Base-by-base conservation (phyloP, 306 rosid genomes). In the Malus sieversii region DNA sequence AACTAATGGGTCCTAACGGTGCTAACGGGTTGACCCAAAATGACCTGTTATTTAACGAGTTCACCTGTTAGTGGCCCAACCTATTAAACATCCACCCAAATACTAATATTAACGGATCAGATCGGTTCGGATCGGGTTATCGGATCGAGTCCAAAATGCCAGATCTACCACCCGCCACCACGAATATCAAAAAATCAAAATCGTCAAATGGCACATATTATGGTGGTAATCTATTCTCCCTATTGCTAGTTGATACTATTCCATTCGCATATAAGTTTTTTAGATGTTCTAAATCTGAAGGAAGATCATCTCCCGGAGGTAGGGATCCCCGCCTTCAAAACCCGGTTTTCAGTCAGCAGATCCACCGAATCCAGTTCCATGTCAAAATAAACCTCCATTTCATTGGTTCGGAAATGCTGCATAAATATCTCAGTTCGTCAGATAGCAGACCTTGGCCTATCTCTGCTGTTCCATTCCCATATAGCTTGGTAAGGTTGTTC, bases 401-500 rank as follows among this genome's bases (percentile, higher is more conserved):
- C 45, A 64, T 32, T 44, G 23, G 68, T 19, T 53, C 22, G 4
- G 48, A 33, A 64, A 71, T 20, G 51, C 65, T 55, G 58, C 63
- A 52, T 6, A 27, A 14, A 45, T 55, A 48, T 55, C 52, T 8
- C 27, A 33, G 22, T 65, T 61, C 55, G 13, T 66, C n/a, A 27
- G 0, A 32, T 20, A 67, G 72, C 63, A 77, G 63, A 46, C 53
- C 71, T 44, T 78, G 55, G 76, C 35, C 71, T 53, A 60, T 32
- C n/a, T 55, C 44, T 32, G 67, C 85, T 75, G 81, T 73, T 82
- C 96, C 92, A 92, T 78, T 92, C 93, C 97, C 97, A 92, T 72
- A 80, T 59, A 27, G 85, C 84, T 72, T 83, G 55, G 82, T 79
- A 85, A 63, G 57, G 81, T 29, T 70, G 80, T 32, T 77, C 86